phyloP scores from a whole-genome alignment of 2,329 filamentous ascomycete genomes.

The Diplocarpon rosae region DNA sequence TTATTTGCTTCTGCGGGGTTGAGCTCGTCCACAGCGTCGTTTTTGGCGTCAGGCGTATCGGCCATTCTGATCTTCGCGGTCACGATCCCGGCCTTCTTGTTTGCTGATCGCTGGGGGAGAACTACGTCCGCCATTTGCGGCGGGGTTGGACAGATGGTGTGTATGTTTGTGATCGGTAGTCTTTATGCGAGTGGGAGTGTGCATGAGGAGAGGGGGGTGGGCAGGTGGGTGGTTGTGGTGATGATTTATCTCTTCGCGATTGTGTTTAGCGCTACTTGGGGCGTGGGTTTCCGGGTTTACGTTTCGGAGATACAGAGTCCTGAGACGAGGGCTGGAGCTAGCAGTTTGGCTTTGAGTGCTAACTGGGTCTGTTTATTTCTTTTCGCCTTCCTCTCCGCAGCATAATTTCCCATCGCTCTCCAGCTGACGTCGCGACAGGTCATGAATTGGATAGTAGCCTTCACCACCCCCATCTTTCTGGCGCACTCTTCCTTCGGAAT shows the following conservation, averaged over 20 bases:
- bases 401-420: neutral
- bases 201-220: slow-evolving; percentile 29
- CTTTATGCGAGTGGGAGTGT: slow-evolving; percentile 40
- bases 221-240: slow-evolving; percentile 40
- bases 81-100: slow-evolving; percentile 44
- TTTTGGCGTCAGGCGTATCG: slow-evolving; percentile 51
- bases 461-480: slow-evolving; percentile 27
- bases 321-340: slow-evolving; percentile 42
- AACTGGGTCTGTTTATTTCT: slow-evolving; percentile 29
- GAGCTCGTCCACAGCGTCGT: slow-evolving; percentile 39
- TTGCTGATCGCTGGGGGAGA: slow-evolving; percentile 47
- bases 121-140: slow-evolving; percentile 42
- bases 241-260: slow-evolving; percentile 39
- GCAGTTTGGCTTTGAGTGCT: slow-evolving; percentile 37
- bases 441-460: slow-evolving; percentile 24
- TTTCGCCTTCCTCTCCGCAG: neutral
- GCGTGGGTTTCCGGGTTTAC: slow-evolving; percentile 44
- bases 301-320: slow-evolving; percentile 46
- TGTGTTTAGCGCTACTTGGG: slow-evolving; percentile 40
- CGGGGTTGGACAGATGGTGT: slow-evolving; percentile 37
- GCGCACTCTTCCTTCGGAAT: slow-evolving; percentile 17
- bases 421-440: neutral
- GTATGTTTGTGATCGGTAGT: slow-evolving; percentile 42
- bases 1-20: slow-evolving; percentile 51
- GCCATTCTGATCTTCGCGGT: slow-evolving; percentile 46